These are phyloP conservation scores for Tricholoma flavovirens DNA, from an alignment of 768 basidiomycete species.

Conservation along the genomic window DNA sequence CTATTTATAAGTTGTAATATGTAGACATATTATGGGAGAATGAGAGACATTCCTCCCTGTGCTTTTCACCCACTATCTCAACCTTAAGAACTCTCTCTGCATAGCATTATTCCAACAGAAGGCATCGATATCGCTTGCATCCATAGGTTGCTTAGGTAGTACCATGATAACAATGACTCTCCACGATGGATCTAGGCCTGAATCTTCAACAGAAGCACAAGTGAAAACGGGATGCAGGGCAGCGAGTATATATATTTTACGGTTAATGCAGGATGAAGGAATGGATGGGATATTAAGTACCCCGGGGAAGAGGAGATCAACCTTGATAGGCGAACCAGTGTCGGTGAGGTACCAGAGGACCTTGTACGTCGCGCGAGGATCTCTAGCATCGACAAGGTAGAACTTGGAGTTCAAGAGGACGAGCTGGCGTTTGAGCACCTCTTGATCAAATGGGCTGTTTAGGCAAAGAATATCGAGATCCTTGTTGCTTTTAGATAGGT, in stretches of 20 bases:
- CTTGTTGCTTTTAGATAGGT: constrained; percentile 12
- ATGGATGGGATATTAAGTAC: constrained; percentile 12
- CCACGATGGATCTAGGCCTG: constrained; percentile 9
- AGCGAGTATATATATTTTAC: not conserved
- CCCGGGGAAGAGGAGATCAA: constrained; percentile 14
- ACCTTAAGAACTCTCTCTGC: too few relatives aligned
- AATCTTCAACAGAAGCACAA: constrained; percentile 8
- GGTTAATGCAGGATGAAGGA: constrained; percentile 3
- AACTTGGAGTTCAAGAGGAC: constrained; percentile 19
- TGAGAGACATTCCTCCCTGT: too few relatives aligned
- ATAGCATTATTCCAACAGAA: too few relatives aligned
- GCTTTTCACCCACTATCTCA: too few relatives aligned
- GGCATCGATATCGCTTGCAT: constrained; percentile 4
- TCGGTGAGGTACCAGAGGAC: constrained; percentile 15
- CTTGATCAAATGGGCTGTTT: constrained; percentile 18
- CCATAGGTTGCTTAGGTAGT: constrained; percentile 2
- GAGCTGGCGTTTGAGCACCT: constrained; percentile 24
- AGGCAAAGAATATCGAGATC: constrained; percentile 33
- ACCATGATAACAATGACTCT: constrained; percentile 1
- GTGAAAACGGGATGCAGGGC: constrained; percentile 6
- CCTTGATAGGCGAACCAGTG: constrained; percentile 8
- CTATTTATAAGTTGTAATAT: too few relatives aligned
- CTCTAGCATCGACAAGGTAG: constrained; percentile 23
- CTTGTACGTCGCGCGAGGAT: constrained; percentile 26
- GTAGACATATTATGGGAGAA: too few relatives aligned